Conservation (phyloP, 257 asterid species). For the Jasminum sambac region DNA sequence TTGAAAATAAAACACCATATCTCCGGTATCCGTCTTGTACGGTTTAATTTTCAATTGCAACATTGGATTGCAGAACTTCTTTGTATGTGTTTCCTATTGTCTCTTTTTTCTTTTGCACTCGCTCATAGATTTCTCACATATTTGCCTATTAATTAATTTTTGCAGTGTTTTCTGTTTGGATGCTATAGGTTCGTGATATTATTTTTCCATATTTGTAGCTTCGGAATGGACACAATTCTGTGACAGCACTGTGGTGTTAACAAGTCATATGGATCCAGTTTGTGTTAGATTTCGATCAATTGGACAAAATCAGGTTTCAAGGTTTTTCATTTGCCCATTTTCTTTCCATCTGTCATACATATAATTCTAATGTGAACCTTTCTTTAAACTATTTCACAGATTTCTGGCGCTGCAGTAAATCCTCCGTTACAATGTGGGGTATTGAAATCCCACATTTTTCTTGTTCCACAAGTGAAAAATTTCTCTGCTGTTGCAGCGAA, state of each 20-base stretch:
- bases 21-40: too few relatives aligned
- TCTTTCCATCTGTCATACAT: background rate
- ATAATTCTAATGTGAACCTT: slow-evolving; percentile 16
- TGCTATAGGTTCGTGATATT: background rate
- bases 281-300: slow-evolving; percentile 8
- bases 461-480: slow-evolving; percentile 24
- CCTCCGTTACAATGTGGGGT: slow-evolving; percentile 15
- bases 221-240: background rate
- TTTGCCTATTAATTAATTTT: background rate
- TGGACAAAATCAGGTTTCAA: slow-evolving; percentile 18
- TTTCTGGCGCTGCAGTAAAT: slow-evolving; percentile 23
- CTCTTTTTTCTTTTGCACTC: background rate
- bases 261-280: slow-evolving; percentile 3
- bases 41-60: background rate
- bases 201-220: background rate
- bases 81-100: background rate
- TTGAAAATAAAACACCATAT: too few relatives aligned
- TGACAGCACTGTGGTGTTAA: slow-evolving; percentile 3
- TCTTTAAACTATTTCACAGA: slow-evolving; percentile 20
- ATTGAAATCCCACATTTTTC: slow-evolving; percentile 24
- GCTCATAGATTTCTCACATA: background rate
- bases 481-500: slow-evolving; percentile 26
- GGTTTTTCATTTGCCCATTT: background rate
- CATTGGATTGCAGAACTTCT: background rate
- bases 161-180: background rate